Evolutionary conservation across 371 early-diverging fungal species (phyloP).

Genomic region (Funneliformis caledonium): DNA sequence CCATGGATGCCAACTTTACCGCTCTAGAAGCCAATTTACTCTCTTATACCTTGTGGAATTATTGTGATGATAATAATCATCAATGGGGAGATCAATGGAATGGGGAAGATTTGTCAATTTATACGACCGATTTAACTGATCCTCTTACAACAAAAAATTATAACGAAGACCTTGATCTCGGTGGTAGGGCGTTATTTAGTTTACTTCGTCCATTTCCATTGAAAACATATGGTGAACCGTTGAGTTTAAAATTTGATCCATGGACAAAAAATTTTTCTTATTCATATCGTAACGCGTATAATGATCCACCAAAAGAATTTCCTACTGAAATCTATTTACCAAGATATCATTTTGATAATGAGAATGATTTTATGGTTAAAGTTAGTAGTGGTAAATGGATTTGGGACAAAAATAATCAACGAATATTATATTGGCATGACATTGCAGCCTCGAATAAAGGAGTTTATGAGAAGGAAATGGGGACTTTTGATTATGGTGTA

Average conservation of each 20-base stretch:
- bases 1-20: constrained; percentile 71
- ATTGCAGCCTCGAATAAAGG: not conserved
- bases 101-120: constrained; percentile 67
- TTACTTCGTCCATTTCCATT: constrained; percentile 41
- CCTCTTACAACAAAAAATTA: not conserved
- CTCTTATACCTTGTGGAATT: constrained; percentile 71
- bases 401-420: constrained; percentile 3
- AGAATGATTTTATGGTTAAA: not conserved
- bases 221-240: constrained; percentile 24
- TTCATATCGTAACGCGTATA: not conserved
- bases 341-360: not conserved
- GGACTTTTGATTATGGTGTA: not conserved
- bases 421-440: constrained; percentile 28
- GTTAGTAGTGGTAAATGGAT: not conserved
- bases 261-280: constrained; percentile 2
- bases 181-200: constrained; percentile 41
- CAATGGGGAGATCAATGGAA: constrained; percentile 75
- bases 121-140: not conserved
- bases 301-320: not conserved
- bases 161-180: constrained; percentile 23
- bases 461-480: not conserved
- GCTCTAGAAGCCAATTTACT: constrained; percentile 65
- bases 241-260: constrained; percentile 30
- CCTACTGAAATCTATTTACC: constrained; percentile 31
- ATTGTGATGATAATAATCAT: constrained; percentile 62